Conservation (phyloP, 805 yeast species). For the Metschnikowia baotianmanensis region DNA sequence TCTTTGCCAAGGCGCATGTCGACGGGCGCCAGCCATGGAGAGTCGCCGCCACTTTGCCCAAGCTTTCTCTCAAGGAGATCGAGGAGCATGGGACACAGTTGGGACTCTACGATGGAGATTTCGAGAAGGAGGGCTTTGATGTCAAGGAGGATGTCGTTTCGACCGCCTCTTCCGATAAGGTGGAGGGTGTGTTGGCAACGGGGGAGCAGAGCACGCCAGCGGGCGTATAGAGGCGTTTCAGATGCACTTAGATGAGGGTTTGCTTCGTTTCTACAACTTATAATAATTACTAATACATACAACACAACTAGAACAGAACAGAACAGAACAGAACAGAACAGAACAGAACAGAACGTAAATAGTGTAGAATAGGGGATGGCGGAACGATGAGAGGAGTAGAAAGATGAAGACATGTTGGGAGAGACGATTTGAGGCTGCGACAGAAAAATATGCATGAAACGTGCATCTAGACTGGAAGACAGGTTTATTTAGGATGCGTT, state of each 20-base stretch:
- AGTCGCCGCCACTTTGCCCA: conserved; percentile 64
- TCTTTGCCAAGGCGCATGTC: conserved; percentile 58
- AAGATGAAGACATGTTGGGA: too few relatives aligned
- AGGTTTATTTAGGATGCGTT: too few relatives aligned
- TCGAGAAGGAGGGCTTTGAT: conserved; percentile 38
- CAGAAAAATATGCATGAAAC: too few relatives aligned
- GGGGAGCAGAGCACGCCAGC: conserved; percentile 8
- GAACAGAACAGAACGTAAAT: too few relatives aligned
- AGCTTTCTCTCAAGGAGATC: conserved; percentile 53
- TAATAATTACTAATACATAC: too few relatives aligned
- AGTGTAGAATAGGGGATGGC: too few relatives aligned
- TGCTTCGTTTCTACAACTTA: too few relatives aligned
- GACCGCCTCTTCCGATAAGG: conserved; percentile 18
- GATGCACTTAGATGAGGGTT: not conserved
- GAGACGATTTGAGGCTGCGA: too few relatives aligned
- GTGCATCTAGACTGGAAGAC: too few relatives aligned
- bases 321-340: too few relatives aligned
- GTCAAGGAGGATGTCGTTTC: conserved; percentile 28
- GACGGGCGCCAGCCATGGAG: conserved; percentile 60
- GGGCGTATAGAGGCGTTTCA: conserved; percentile 9
- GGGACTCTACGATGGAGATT: conserved; percentile 51
- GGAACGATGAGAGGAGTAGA: too few relatives aligned
- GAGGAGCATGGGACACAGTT: conserved; percentile 58
- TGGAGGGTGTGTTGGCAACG: conserved; percentile 12
- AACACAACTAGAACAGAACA: too few relatives aligned